Percentiles rank a stretch among this genome's conserved stretches.
Evolutionary conservation across 768 basidiomycete species (phyloP).

Genomic region (Megacollybia marginata): DNA sequence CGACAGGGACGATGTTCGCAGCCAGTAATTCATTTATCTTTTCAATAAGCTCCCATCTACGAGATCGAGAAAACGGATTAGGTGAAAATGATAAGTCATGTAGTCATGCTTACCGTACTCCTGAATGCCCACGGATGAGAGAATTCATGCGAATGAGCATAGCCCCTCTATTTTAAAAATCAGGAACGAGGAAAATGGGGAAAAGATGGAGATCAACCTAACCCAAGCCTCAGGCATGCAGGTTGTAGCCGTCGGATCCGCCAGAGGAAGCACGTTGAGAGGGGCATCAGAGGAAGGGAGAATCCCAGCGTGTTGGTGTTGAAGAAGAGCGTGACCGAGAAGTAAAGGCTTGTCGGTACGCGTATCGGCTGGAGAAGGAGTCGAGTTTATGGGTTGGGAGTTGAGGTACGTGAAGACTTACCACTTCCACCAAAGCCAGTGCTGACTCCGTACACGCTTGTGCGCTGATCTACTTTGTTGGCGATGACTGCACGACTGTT

Average conservation of each 20-base stretch:
- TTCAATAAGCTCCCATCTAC: constrained; percentile 64
- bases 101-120: constrained; percentile 40
- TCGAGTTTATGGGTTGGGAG: constrained; percentile 2
- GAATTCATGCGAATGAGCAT: constrained; percentile 79
- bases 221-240: constrained; percentile 88
- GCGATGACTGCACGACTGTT: constrained; percentile 62
- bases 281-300: constrained; percentile 44
- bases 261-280: constrained; percentile 49
- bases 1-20: constrained; percentile 61
- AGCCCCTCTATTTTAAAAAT: constrained; percentile 49
- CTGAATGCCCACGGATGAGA: constrained; percentile 75
- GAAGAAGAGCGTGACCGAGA: constrained; percentile 60
- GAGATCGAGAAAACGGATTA: background rate
- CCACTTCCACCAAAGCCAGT: constrained; percentile 78
- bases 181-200: constrained; percentile 29
- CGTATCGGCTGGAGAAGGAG: constrained; percentile 50
- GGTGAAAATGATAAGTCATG: background rate
- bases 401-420: constrained; percentile 13
- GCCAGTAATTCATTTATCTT: constrained; percentile 57
- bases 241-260: constrained; percentile 57
- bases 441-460: constrained; percentile 76
- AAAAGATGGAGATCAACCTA: constrained; percentile 30
- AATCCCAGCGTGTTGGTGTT: constrained; percentile 69
- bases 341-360: constrained; percentile 57
- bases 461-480: constrained; percentile 57